Evolutionary conservation across 345 rosid genomes (phyloP).

Genomic region (Populus pruinosa): DNA sequence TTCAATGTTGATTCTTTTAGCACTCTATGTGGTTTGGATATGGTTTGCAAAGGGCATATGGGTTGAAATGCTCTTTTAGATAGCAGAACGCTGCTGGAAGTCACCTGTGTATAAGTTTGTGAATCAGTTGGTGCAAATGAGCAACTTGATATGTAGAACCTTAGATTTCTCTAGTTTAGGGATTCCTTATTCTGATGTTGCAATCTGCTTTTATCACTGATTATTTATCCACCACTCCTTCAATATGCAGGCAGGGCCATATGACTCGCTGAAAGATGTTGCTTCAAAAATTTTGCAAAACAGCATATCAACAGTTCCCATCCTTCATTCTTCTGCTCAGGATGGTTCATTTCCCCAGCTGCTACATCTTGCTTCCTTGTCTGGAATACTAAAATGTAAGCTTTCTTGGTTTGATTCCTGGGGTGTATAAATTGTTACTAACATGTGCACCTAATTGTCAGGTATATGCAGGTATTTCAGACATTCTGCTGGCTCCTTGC

Average conservation of each 20-base stretch:
- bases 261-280: conserved; percentile 79
- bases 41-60: background rate
- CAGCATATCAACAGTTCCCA: conserved; percentile 73
- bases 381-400: conserved; percentile 90
- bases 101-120: background rate
- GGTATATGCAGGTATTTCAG: conserved; percentile 94
- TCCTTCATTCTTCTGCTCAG: conserved; percentile 49
- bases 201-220: background rate
- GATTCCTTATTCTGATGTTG: background rate
- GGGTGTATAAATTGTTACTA: conserved; percentile 17
- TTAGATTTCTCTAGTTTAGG: background rate
- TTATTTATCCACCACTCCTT: background rate
- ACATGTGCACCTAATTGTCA: conserved; percentile 36
- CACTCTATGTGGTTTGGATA: background rate
- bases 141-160: background rate
- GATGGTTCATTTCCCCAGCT: conserved; percentile 77
- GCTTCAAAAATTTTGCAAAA: conserved; percentile 75
- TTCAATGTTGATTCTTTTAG: background rate
- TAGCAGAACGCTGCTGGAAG: background rate
- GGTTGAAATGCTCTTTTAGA: conserved; percentile 2
- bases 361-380: conserved; percentile 86
- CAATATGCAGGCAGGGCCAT: conserved; percentile 79
- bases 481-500: conserved; percentile 79
- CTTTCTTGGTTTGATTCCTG: conserved; percentile 15
- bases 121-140: background rate